phyloP scores from a whole-genome alignment of 139 green algal species.

The Volvox reticuliferus region DNA sequence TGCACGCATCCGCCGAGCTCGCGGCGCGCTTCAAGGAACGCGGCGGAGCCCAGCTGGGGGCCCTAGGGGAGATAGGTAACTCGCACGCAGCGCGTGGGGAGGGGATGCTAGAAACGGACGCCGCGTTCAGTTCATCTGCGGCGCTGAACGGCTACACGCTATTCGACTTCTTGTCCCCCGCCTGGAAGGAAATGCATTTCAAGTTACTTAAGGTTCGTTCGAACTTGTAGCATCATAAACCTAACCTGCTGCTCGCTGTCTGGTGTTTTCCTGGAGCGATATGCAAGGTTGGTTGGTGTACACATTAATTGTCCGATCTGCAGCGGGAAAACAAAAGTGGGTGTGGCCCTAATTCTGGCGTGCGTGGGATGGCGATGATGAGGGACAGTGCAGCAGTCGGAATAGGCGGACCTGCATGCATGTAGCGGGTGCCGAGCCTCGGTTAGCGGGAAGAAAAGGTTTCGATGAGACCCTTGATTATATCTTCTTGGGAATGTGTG shows the following conservation, averaged over 20 bases:
- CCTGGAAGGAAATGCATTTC: constrained; percentile 34
- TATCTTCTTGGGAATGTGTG: too few relatives aligned
- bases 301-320: too few relatives aligned
- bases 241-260: neutral
- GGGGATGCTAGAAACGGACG: neutral
- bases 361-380: too few relatives aligned
- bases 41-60: neutral
- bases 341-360: too few relatives aligned
- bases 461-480: too few relatives aligned
- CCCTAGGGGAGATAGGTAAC: neutral
- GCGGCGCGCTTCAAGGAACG: neutral
- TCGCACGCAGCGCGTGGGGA: neutral
- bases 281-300: too few relatives aligned
- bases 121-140: neutral
- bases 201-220: constrained; percentile 13
- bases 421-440: too few relatives aligned
- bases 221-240: neutral
- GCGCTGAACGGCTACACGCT: constrained; percentile 9
- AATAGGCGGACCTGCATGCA: too few relatives aligned
- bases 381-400: too few relatives aligned
- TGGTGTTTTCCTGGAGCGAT: neutral
- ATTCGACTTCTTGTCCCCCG: constrained; percentile 14
- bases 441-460: too few relatives aligned
- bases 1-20: constrained; percentile 4
- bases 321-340: too few relatives aligned